A percentile compares a stretch with the other conserved stretches of the same genome.
phyloP scores from a whole-genome alignment of 2,329 filamentous ascomycete genomes.

The Diaporthe ilicicola region DNA sequence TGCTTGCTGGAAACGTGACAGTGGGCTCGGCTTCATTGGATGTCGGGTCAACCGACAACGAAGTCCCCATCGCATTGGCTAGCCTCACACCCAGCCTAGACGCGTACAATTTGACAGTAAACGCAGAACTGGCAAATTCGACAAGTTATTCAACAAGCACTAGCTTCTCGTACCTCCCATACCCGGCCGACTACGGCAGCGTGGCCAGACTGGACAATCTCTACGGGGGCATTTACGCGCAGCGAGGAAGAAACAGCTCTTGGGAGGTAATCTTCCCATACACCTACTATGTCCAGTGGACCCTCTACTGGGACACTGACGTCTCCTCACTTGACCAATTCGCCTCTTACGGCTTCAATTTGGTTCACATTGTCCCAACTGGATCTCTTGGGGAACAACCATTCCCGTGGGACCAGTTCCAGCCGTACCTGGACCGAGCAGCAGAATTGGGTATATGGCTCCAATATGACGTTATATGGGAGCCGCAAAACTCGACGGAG shows the following conservation, averaged over 20 bases:
- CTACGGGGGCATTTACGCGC: conserved; percentile 34
- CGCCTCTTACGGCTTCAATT: conserved; percentile 34
- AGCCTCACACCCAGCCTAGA: conserved; percentile 27
- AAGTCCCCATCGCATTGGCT: conserved; percentile 29
- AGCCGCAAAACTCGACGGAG: conserved; percentile 30
- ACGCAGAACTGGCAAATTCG: conserved; percentile 25
- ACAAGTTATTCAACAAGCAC: conserved; percentile 32
- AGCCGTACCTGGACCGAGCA: conserved; percentile 36
- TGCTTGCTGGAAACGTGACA: conserved; percentile 3
- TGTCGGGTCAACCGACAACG: conserved; percentile 32
- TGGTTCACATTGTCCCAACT: conserved; percentile 38
- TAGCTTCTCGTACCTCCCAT: conserved; percentile 32
- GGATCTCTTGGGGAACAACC: conserved; percentile 33
- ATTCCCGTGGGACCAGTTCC: conserved; percentile 36
- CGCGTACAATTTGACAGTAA: conserved; percentile 31
- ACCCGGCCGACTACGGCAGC: conserved; percentile 34
- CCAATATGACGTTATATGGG: conserved; percentile 37
- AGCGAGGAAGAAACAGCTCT: conserved; percentile 31
- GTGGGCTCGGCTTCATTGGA: conserved; percentile 28
- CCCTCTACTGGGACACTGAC: conserved; percentile 36
- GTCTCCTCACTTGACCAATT: conserved; percentile 36
- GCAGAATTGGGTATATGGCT: conserved; percentile 36
- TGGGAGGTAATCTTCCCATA: conserved; percentile 37
- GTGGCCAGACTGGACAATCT: conserved; percentile 36
- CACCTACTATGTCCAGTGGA: conserved; percentile 37